Evolutionary conservation across 192 early-diverging fungal genomes (phyloP).

Genomic region (Polychytrium aggregatum): DNA sequence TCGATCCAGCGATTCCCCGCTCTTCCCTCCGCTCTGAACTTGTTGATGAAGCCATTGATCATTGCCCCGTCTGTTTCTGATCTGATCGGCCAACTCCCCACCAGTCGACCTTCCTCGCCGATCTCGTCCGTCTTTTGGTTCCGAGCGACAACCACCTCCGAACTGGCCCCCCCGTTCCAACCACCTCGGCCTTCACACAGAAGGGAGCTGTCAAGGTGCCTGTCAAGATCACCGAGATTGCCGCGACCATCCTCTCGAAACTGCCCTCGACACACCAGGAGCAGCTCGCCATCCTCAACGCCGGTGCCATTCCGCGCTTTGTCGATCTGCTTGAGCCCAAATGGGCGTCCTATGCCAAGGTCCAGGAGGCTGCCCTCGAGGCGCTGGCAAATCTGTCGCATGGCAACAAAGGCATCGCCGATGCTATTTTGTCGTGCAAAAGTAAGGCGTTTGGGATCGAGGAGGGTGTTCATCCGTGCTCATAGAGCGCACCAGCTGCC

Average conservation of each 20-base stretch:
- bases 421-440: constrained; percentile 36
- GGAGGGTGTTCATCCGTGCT: constrained; percentile 1
- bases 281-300: constrained; percentile 41
- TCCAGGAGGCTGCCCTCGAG: constrained; percentile 70
- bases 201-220: no score
- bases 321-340: constrained; percentile 40
- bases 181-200: no score
- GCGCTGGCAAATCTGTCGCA: constrained; percentile 57
- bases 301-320: constrained; percentile 46
- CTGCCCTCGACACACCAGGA: constrained; percentile 47
- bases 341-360: constrained; percentile 34
- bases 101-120: constrained; percentile 6
- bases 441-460: constrained; percentile 16
- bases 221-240: constrained; percentile 53
- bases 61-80: no score
- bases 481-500: no score
- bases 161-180: not conserved
- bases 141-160: not conserved
- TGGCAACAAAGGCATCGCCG: constrained; percentile 42
- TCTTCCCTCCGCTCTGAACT: no score
- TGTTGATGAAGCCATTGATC: no score
- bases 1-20: no score
- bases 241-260: constrained; percentile 50
- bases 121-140: constrained; percentile 7
- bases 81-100: not conserved